These are phyloP conservation scores for Calamus simplicifolius DNA, from an alignment of 176 grass and related monocot genomes.

Conservation along the genomic window DNA sequence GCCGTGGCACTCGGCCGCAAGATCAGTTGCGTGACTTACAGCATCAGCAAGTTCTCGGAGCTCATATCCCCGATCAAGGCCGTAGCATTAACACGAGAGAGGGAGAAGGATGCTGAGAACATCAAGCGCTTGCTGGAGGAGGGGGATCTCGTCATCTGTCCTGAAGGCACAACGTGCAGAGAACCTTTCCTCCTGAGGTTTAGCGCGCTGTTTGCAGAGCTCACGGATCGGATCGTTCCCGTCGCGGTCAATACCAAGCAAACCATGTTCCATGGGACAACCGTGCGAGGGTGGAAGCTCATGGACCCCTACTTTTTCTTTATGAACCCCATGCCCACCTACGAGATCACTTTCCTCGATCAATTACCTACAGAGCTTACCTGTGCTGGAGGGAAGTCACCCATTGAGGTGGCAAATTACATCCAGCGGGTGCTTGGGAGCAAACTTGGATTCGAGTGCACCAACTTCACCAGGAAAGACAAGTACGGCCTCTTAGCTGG, in stretches of 20 bases:
- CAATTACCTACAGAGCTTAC: slow-evolving; percentile 76
- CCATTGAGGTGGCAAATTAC: slow-evolving; percentile 93
- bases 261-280: slow-evolving; percentile 83
- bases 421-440: slow-evolving; percentile 75
- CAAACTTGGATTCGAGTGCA: slow-evolving; percentile 87
- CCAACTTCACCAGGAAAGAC: slow-evolving; percentile 81
- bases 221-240: slow-evolving; percentile 92
- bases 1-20: slow-evolving; percentile 83
- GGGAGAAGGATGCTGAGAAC: slow-evolving; percentile 75
- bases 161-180: slow-evolving; percentile 94
- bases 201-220: slow-evolving; percentile 95
- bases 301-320: slow-evolving; percentile 96
- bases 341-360: slow-evolving; percentile 91
- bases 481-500: slow-evolving; percentile 89
- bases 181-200: slow-evolving; percentile 87
- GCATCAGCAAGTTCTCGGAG: slow-evolving; percentile 96
- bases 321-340: slow-evolving; percentile 87
- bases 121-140: slow-evolving; percentile 77
- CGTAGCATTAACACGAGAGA: slow-evolving; percentile 66
- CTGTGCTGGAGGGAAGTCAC: slow-evolving; percentile 62
- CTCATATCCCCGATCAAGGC: slow-evolving; percentile 93
- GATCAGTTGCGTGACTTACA: slow-evolving; percentile 94
- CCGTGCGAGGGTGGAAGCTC: slow-evolving; percentile 75
- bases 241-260: slow-evolving; percentile 81
- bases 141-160: slow-evolving; percentile 92